Evolutionary conservation across 495 filamentous ascomycete species (phyloP).

Genomic region (Aspergillus cavernicola): DNA sequence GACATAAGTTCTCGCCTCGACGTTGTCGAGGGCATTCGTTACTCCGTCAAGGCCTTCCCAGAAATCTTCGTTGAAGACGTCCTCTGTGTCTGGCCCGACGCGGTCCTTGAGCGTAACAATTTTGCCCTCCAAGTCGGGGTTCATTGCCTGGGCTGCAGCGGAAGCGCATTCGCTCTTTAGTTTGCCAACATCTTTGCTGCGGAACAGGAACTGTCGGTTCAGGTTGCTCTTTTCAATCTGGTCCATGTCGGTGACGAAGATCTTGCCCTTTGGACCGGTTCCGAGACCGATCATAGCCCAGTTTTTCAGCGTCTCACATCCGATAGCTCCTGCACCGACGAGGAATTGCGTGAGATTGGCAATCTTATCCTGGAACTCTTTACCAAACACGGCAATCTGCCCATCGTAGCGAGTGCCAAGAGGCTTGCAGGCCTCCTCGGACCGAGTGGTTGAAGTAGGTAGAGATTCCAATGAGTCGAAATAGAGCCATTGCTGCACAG

Average conservation of each 20-base stretch:
- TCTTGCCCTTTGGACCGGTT: constrained; percentile 81
- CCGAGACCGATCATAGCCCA: constrained; percentile 99
- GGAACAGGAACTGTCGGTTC: constrained; percentile 96
- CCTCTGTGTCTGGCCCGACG: constrained; percentile 87
- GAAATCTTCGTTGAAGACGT: constrained; percentile 93
- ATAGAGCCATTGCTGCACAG: constrained; percentile 90
- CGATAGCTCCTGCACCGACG: constrained; percentile 95
- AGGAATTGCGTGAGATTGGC: constrained; percentile 86
- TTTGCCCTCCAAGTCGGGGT: constrained; percentile 82
- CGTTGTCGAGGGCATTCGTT: constrained; percentile 96
- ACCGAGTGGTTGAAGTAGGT: constrained; percentile 66
- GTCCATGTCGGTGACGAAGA: constrained; percentile 95
- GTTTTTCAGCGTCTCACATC: constrained; percentile 99
- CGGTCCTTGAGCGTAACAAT: constrained; percentile 83
- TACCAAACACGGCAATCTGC: constrained; percentile 94
- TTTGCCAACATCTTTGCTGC: constrained; percentile 88
- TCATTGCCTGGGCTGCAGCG: constrained; percentile 86
- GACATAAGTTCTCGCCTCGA: constrained; percentile 95
- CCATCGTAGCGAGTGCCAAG: constrained; percentile 85
- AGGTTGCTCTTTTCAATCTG: constrained; percentile 99
- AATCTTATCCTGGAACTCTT: constrained; percentile 90
- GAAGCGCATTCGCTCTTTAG: constrained; percentile 97
- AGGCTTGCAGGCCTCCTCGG: constrained; percentile 84
- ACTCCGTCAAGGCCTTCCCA: constrained; percentile 89
- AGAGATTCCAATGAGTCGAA: constrained; percentile 97